phyloP scores from a whole-genome alignment of 768 basidiomycete species.

The Termitomyces heimii region DNA sequence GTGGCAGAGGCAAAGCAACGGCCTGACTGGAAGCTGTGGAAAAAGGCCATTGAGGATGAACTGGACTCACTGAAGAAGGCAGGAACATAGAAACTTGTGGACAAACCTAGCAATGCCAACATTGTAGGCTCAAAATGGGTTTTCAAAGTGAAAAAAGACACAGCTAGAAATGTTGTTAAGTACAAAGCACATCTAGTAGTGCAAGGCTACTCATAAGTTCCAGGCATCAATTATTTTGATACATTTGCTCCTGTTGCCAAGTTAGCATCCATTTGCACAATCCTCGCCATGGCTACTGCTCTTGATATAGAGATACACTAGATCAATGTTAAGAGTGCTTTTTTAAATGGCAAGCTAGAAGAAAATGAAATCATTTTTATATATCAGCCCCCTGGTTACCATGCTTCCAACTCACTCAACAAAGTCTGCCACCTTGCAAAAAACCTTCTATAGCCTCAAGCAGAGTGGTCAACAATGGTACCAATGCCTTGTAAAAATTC shows the following conservation, averaged over 20 bases:
- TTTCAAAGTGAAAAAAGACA: too few species aligned
- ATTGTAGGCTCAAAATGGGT: constrained; percentile 25
- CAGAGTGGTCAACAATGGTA: constrained; percentile 20
- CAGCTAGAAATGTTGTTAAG: too few species aligned
- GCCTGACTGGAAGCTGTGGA: too few species aligned
- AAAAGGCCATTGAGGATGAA: too few species aligned
- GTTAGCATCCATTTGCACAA: too few species aligned
- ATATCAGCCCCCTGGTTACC: constrained; percentile 28
- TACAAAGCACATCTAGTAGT: too few species aligned
- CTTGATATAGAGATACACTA: too few species aligned
- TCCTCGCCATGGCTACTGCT: too few species aligned
- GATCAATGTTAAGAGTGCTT: too few species aligned
- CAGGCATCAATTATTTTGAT: too few species aligned
- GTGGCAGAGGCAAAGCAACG: background rate
- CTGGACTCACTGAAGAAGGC: background rate
- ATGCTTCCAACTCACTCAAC: background rate
- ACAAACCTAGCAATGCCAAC: too few species aligned
- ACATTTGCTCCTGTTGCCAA: too few species aligned
- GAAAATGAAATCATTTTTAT: constrained; percentile 34
- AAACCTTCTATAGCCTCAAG: constrained; percentile 19
- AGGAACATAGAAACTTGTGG: constrained; percentile 23
- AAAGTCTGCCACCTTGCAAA: constrained; percentile 17
- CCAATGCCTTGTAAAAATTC: constrained; percentile 2
- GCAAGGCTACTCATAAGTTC: constrained; percentile 12
- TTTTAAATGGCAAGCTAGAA: constrained; percentile 16